Evolutionary conservation across 2,329 filamentous ascomycete genomes (phyloP).

Genomic region (Amphichorda felina): DNA sequence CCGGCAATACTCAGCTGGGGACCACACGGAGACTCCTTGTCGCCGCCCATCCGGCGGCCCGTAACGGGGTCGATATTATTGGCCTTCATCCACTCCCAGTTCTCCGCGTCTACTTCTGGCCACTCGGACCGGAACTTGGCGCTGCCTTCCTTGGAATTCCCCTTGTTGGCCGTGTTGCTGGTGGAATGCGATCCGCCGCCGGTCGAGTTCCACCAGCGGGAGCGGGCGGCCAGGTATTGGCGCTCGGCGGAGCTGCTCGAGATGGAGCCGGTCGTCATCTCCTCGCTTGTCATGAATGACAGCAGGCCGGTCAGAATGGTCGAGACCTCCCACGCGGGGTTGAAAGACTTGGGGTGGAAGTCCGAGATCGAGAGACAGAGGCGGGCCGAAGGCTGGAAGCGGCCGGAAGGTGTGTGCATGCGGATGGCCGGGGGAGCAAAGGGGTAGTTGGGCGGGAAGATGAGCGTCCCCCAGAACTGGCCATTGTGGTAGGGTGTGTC

Average conservation of each 20-base stretch:
- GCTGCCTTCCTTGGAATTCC: conserved; percentile 84
- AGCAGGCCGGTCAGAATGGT: conserved; percentile 91
- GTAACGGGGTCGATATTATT: conserved; percentile 68
- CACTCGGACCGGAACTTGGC: conserved; percentile 83
- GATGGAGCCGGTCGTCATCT: conserved; percentile 93
- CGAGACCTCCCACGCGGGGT: conserved; percentile 95
- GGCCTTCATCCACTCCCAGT: conserved; percentile 84
- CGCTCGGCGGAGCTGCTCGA: conserved; percentile 67
- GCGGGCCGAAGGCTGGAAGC: conserved; percentile 85
- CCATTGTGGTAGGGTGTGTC: conserved; percentile 88
- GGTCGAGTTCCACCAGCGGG: conserved; percentile 94
- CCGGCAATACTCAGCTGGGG: conserved; percentile 45
- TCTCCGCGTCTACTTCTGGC: conserved; percentile 80
- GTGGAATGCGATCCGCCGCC: conserved; percentile 65
- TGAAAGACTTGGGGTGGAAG: conserved; percentile 96
- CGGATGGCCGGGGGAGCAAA: conserved; percentile 95
- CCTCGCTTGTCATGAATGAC: conserved; percentile 96
- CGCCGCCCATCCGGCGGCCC: conserved; percentile 42
- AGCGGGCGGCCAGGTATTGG: conserved; percentile 62
- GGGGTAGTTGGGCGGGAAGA: conserved; percentile 93
- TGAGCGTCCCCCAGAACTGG: conserved; percentile 95
- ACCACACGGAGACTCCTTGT: conserved; percentile 38
- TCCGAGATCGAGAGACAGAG: conserved; percentile 94
- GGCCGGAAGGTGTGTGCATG: conserved; percentile 95
- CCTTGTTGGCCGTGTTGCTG: conserved; percentile 43